A percentile compares a stretch with the other conserved stretches of the same genome.
Evolutionary conservation across 805 yeast species (phyloP).

Genomic region (Ascoidea rubescens): DNA sequence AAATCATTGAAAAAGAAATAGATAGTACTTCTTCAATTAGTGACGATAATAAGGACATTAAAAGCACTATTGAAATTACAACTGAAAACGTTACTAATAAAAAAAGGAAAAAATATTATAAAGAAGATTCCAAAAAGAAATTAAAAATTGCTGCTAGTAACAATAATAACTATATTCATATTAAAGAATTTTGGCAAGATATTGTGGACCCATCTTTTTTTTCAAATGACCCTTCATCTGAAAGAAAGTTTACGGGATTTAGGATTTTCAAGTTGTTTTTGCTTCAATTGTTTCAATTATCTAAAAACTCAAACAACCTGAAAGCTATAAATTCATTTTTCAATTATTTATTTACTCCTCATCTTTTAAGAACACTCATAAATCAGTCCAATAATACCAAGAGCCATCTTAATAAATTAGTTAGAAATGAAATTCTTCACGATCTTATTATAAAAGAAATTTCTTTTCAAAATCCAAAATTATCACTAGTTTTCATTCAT

Average conservation of each 20-base stretch:
- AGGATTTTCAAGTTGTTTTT: slow-evolving; percentile 48
- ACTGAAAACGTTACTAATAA: slow-evolving; percentile 15
- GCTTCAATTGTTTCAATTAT: slow-evolving; percentile 13
- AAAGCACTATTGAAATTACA: background rate
- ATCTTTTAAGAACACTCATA: slow-evolving; percentile 57
- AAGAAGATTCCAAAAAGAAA: slow-evolving; percentile 14
- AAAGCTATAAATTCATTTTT: background rate
- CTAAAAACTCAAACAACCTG: background rate
- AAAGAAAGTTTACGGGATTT: slow-evolving; percentile 78
- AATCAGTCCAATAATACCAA: slow-evolving; percentile 61
- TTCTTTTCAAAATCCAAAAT: slow-evolving; percentile 22
- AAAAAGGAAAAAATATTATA: slow-evolving; percentile 25
- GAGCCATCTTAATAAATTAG: slow-evolving; percentile 53
- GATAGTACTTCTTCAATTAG: slow-evolving; percentile 1
- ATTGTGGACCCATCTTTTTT: slow-evolving; percentile 75
- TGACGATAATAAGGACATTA: slow-evolving; percentile 5
- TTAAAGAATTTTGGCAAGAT: slow-evolving; percentile 64
- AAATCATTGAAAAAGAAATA: slow-evolving; percentile 17
- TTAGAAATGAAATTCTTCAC: slow-evolving; percentile 34
- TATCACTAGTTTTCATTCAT: slow-evolving; percentile 19
- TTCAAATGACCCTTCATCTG: slow-evolving; percentile 63
- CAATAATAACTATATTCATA: slow-evolving; percentile 17
- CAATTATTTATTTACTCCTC: slow-evolving; percentile 35
- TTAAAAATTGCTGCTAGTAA: slow-evolving; percentile 6
- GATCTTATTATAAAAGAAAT: slow-evolving; percentile 9